Evolutionary conservation across 208 protist species (phyloP), one percentile per base, ranked within the genome.

Genomic region (Leishmania mexicana): DNA sequence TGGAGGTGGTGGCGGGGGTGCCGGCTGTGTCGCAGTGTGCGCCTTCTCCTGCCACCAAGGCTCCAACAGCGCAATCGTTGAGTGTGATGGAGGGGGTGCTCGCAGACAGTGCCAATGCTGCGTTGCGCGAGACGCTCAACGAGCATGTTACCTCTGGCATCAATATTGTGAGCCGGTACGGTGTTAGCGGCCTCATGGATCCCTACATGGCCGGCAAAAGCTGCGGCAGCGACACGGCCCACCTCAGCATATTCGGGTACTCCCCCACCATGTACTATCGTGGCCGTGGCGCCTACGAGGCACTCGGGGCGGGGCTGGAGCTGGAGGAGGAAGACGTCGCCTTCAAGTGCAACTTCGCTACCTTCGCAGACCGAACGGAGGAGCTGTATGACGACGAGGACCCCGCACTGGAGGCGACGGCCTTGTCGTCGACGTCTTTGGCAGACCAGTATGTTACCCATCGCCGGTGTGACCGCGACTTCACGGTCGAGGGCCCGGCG

Each of bases 221-320:
- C 75, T 95, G 92, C 79, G 92, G 92, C 72, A 95, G 92, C 71
- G 92, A 95, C 75, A 95, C 92, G 28, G 92, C 92, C n/a, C 92
- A 95, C 78, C 84, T 95, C 54, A 85, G 85, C 67, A 78, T 95
- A 73, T 92, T 95, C 76, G 92, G 92, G 35, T 95, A 95, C 81
- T 82, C 81, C 2, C 92, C 92, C 38, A 78, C 75, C 49, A 70
- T 75, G 53, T 95, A 94, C 81, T 95, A 95, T 84, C 77, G 89
- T 54, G 92, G 92, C 49, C 89, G 92, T 51, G 92, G 92, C 6
- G 92, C 85, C 45, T 95, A 92, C 72, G 92, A 95, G 58, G 87
- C 92, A 1, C 82, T 95, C 31, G 92, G 92, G 8, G 89, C 92
- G 0, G 90, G 88, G 11, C 80, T 95, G 17, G 71, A 75, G 10